A percentile compares a stretch with the other conserved stretches of the same genome.
Evolutionary conservation across 2,329 filamentous ascomycete genomes (phyloP).

Genomic region (Dactylonectria macrodidyma): DNA sequence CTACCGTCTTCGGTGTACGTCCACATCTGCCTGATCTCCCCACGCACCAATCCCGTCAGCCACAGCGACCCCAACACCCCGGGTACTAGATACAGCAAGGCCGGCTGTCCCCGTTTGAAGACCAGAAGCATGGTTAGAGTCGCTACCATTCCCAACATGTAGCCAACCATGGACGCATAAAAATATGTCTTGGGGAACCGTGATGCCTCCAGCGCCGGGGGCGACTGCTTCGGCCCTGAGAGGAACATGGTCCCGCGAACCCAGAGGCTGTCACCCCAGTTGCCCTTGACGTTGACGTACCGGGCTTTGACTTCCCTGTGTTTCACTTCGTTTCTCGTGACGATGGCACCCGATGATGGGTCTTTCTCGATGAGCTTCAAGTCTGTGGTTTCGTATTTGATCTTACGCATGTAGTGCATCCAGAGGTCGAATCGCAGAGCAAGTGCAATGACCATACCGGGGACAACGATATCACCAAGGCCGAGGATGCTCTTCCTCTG

Average conservation of each 20-base stretch:
- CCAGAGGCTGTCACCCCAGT: conserved; percentile 92
- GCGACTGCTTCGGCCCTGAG: conserved; percentile 42
- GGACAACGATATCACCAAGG: conserved; percentile 93
- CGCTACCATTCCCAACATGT: conserved; percentile 81
- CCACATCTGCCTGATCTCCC: conserved; percentile 85
- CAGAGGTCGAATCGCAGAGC: conserved; percentile 94
- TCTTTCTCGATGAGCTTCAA: conserved; percentile 54
- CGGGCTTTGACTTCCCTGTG: conserved; percentile 65
- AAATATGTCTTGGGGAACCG: conserved; percentile 90
- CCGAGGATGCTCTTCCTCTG: conserved; percentile 86
- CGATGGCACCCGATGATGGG: conserved; percentile 50
- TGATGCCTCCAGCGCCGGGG: conserved; percentile 55
- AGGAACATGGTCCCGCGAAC: conserved; percentile 57
- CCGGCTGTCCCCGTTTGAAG: conserved; percentile 88
- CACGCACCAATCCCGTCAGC: conserved; percentile 78
- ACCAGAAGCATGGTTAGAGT: conserved; percentile 85
- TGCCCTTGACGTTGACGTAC: conserved; percentile 74
- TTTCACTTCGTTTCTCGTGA: conserved; percentile 56
- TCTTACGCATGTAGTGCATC: conserved; percentile 81
- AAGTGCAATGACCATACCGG: conserved; percentile 90
- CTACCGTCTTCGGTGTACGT: conserved; percentile 82
- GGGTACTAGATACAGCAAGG: conserved; percentile 92
- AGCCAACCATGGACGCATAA: conserved; percentile 81
- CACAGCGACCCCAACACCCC: conserved; percentile 83
- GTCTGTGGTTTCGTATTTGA: conserved; percentile 61